A percentile compares a stretch with the other conserved stretches of the same genome.
Conservation (phyloP, 805 yeast species). For the Ascoidea tarda region DNA sequence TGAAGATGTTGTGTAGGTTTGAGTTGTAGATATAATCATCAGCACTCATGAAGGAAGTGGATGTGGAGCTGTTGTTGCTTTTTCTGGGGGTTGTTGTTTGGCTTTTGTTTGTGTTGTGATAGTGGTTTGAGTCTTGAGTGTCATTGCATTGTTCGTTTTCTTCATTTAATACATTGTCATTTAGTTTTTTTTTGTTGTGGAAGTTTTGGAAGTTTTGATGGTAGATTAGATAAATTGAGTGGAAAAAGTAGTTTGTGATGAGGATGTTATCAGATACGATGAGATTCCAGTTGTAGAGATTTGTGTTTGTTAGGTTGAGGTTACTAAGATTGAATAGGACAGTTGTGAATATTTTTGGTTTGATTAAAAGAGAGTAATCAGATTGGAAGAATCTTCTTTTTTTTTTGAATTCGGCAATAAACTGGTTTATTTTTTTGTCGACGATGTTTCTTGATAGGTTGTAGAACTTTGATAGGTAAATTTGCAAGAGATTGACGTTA, state of each 20-base stretch:
- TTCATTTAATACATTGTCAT: not conserved
- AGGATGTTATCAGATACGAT: not conserved
- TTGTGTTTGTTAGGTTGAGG: not conserved
- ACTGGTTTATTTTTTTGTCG: not conserved
- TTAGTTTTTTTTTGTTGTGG: no score
- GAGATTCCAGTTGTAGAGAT: not conserved
- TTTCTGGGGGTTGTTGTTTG: not conserved
- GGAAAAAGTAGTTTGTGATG: not conserved
- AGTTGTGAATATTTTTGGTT: slow-evolving; percentile 7
- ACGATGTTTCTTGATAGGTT: slow-evolving; percentile 14
- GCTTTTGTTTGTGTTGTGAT: not conserved
- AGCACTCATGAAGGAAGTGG: not conserved
- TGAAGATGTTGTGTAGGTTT: not conserved
- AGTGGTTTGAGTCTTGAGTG: no score
- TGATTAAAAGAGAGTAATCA: not conserved
- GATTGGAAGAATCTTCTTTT: not conserved
- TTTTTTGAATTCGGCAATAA: not conserved
- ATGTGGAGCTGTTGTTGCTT: not conserved
- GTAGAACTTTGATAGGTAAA: slow-evolving; percentile 19
- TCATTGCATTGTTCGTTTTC: not conserved
- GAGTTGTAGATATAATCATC: not conserved
- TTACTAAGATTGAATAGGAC: slow-evolving; percentile 9
- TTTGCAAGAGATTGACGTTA: slow-evolving; percentile 16
- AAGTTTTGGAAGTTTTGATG: no score
- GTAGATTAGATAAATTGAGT: not conserved